These are phyloP conservation scores for Chenopodium album DNA, from an alignment of 148 eudicot species.

Conservation along the genomic window DNA sequence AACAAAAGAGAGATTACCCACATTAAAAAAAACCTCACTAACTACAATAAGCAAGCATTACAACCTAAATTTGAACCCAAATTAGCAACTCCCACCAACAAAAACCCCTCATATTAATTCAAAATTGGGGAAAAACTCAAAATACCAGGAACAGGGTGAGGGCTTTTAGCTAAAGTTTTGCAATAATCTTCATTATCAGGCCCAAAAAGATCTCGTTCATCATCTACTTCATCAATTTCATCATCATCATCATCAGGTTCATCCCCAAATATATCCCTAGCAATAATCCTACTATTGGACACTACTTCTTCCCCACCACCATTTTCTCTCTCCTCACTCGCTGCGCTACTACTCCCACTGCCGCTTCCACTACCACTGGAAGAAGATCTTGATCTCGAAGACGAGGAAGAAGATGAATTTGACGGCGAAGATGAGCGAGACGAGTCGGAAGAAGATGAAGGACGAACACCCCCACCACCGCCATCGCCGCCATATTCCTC, in stretches of 20 bases:
- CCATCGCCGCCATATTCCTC: constrained; percentile 17
- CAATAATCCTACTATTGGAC: constrained; percentile 32
- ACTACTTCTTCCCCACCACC: constrained; percentile 32
- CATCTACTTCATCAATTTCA: constrained; percentile 37
- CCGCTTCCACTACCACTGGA: constrained; percentile 50
- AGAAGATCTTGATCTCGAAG: constrained; percentile 54
- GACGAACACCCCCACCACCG: constrained; percentile 21
- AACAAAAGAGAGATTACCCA: not conserved
- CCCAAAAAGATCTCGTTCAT: constrained; percentile 83
- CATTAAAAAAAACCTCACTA: not conserved
- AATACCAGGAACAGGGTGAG: constrained; percentile 80
- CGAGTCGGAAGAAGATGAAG: constrained; percentile 50
- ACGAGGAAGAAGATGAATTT: constrained; percentile 57
- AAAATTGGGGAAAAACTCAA: not conserved
- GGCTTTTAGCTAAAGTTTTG: constrained; percentile 61
- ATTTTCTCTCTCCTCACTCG: constrained; percentile 32
- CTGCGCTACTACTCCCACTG: constrained; percentile 29
- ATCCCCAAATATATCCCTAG: constrained; percentile 41
- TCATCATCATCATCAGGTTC: constrained; percentile 41
- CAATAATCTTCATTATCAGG: constrained; percentile 84
- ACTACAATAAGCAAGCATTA: not conserved
- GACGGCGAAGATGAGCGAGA: constrained; percentile 58
- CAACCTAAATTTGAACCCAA: not conserved
- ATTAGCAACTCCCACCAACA: not conserved
- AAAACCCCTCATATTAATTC: not conserved